Base-by-base conservation (phyloP, 768 basidiomycete species). In the Boletus subcaerulescens region DNA sequence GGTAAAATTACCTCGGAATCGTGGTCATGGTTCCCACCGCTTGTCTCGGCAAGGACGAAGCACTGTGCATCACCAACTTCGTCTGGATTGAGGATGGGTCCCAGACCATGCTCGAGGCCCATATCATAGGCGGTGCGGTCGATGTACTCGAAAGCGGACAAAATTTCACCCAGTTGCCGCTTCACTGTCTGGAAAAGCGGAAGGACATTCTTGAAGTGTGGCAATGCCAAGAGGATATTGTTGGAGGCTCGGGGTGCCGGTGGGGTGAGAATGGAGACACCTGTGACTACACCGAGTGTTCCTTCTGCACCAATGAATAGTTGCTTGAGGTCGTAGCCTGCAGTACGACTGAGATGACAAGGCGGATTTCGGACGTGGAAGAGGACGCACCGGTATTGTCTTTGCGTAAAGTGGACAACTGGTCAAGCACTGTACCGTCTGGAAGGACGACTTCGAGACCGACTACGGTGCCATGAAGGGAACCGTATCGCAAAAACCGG, bases 281-380 rank as follows among this genome's bases (percentile, higher is more conserved):
- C 97, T 12, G 97, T 99, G 56, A 99, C 85, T 52, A 99, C 78
- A 43, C 97, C 97, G 22, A 99, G 85, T 0, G 96, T 98, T 48
- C 97, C 97, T 69, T 99, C 97, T 7, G 91, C 87, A 13, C 97
- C 97, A 61, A 99, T 97, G 74, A 98, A 99, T 17, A 99, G 81
- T 65, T 99, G 97, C 72, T 99, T 98, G 44, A 99, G 78, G 71
- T 99, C 97, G 68, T 97, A 98, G 13, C 97, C 96, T 93, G 62
- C 38, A 22, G n/a, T 17, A 39, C 14, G 17, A 22, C 9, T 68
- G 41, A 65, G 49, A 32, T 22, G 14, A 8, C 15, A 6, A 8
- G 17, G 31, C 2, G 2, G 7, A 13, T 38, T 17, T 53, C 15
- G 22, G 8, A 50, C 36, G 36, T 12, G 12, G 14, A 10, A 45